Base-by-base conservation (phyloP, 1,284 basidiomycete genomes). In the Entoloma clypeatum region DNA sequence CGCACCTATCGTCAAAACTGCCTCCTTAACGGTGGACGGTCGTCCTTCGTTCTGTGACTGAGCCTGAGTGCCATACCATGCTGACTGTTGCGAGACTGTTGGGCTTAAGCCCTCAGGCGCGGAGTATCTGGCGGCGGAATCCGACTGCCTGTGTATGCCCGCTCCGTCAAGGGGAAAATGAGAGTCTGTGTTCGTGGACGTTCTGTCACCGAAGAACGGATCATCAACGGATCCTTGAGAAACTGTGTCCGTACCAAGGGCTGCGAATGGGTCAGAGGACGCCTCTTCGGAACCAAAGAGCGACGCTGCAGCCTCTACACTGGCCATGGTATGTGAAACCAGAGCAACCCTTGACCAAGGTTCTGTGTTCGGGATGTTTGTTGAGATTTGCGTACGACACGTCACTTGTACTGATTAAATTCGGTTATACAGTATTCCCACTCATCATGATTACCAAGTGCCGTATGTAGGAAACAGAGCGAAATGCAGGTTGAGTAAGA, bases 301-400 rank as follows among this genome's bases (percentile, higher is more conserved):
- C 43, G 82, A 78, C 41, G 86, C 82, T 35, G 86, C 86, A 52
- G 83, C 78, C 69, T 86, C 84, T 43, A 81, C 76, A 44, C 72
- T 67, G 60, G 68, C 74, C 79, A 83, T 84, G 19, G 29, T 19
- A 19, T 33, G 16, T 7, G 11, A 26, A 26, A 26, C 25, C 25
- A 8, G 8, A 26, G n/a, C 8, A 26, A 26, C 17, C 13, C 25
- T n/a, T 38, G 24, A 31, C 21, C 21, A 30, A 36, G 32, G 33
- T 39, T 36, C 41, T 41, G 39, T 36, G 65, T 56, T 67, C 65
- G 65, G 64, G 58, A 44, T 34, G 29, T 47, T 57, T 65, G n/a
- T 67, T 65, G 53, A 28, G 46, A 9, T n/a, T 28, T 36, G 49
- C 41, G 31, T 30, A 39, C 49, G 59, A 63, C 63, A 64, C 62